Conservation (phyloP, 352 stramenopile genomes). For the Phytophthora citrophthora region DNA sequence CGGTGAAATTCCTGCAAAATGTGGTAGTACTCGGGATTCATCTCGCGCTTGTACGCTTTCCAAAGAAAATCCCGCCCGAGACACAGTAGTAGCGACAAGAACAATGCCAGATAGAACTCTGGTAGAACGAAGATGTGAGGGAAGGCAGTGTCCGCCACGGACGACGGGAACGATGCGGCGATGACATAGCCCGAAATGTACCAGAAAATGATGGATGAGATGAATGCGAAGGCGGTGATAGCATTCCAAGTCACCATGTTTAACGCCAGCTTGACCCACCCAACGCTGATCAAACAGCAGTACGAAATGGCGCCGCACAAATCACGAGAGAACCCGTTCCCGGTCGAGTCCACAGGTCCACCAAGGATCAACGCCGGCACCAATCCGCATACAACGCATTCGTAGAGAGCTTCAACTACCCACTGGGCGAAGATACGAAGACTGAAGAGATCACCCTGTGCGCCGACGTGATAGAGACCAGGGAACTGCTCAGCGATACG, state of each 20-base stretch:
- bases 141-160: conserved; percentile 74
- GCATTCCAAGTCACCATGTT: conserved; percentile 88
- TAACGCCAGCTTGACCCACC: conserved; percentile 80
- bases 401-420: conserved; percentile 83
- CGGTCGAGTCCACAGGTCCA: conserved; percentile 59
- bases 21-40: conserved; percentile 88
- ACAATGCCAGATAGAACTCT: conserved; percentile 84
- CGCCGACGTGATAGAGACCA: conserved; percentile 80
- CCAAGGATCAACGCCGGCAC: conserved; percentile 69
- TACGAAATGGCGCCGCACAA: conserved; percentile 79
- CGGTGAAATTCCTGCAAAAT: conserved; percentile 82
- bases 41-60: conserved; percentile 88
- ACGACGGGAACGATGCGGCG: conserved; percentile 56
- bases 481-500: conserved; percentile 79
- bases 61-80: conserved; percentile 82
- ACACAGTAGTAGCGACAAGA: conserved; percentile 73
- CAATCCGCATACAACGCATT: conserved; percentile 75
- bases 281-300: conserved; percentile 82
- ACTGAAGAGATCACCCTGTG: conserved; percentile 85
- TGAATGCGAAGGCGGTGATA: conserved; percentile 61
- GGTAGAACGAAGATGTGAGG: conserved; percentile 74
- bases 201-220: conserved; percentile 77
- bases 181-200: conserved; percentile 74
- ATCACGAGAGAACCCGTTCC: conserved; percentile 69
- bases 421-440: conserved; percentile 80